phyloP scores from a whole-genome alignment of 176 grass and related monocot species.

The Sorghum bicolor region Sorghum_bicolor_NCBIv3 NC_012877.2:1103001-1103500 shows the following conservation, averaged over 20 bases:
- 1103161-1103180: background rate
- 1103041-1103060: background rate
- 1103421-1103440: conserved; percentile 39
- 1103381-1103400: conserved; percentile 34
- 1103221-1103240: background rate
- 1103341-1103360: conserved; percentile 36
- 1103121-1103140: background rate
- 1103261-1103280: background rate
- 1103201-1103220: background rate
- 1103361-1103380: conserved; percentile 36
- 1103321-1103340: conserved; percentile 31
- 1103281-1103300: conserved; percentile 33
- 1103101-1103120: background rate
- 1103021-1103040: background rate
- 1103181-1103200: background rate
- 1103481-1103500: conserved; percentile 42
- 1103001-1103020: background rate
- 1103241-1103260: background rate
- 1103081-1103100: background rate
- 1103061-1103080: background rate
- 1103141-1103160: background rate
- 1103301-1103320: conserved; percentile 35
- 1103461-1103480: conserved; percentile 11
- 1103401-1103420: conserved; percentile 41
- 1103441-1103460: conserved; percentile 51